Percentiles rank a stretch among this genome's conserved stretches.
Conservation (phyloP, 192 early-diverging fungal genomes). For the Obelidium mucronatum region DNA sequence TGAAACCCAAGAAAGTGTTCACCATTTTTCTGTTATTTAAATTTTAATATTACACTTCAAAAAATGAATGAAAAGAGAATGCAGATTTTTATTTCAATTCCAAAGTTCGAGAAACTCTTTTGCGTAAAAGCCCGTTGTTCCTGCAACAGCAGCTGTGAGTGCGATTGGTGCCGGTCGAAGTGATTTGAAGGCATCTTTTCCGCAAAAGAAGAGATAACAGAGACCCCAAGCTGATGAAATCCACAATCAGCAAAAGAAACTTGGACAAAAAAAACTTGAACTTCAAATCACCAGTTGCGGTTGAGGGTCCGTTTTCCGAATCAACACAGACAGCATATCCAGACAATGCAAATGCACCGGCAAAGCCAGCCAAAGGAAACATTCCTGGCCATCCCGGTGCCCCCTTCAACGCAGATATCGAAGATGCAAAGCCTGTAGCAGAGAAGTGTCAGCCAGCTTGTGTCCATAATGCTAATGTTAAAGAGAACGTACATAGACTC, state of each 20-base stretch:
- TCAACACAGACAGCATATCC: slow-evolving; percentile 23
- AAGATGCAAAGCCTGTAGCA: slow-evolving; percentile 17
- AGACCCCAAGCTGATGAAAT: slow-evolving; percentile 30
- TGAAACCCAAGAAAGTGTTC: background rate
- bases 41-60: background rate
- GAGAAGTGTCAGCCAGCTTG: too few relatives aligned
- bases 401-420: slow-evolving; percentile 4
- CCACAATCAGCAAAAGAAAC: background rate
- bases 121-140: slow-evolving; percentile 13
- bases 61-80: background rate
- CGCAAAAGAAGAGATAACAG: slow-evolving; percentile 31
- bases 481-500: slow-evolving; percentile 22
- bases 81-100: slow-evolving; percentile 6
- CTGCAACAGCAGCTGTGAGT: slow-evolving; percentile 20
- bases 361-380: slow-evolving; percentile 32
- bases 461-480: too few relatives aligned
- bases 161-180: slow-evolving; percentile 13
- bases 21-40: background rate
- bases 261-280: background rate
- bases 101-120: slow-evolving; percentile 29
- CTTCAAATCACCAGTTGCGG: slow-evolving; percentile 20
- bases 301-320: slow-evolving; percentile 28
- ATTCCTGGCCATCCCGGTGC: slow-evolving; percentile 21
- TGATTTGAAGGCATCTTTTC: background rate
- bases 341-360: slow-evolving; percentile 22